Percentiles rank a stretch among this genome's conserved stretches.
These are phyloP conservation scores for Populus pruinosa DNA, from an alignment of 345 rosid genomes.

Conservation along the genomic window DNA sequence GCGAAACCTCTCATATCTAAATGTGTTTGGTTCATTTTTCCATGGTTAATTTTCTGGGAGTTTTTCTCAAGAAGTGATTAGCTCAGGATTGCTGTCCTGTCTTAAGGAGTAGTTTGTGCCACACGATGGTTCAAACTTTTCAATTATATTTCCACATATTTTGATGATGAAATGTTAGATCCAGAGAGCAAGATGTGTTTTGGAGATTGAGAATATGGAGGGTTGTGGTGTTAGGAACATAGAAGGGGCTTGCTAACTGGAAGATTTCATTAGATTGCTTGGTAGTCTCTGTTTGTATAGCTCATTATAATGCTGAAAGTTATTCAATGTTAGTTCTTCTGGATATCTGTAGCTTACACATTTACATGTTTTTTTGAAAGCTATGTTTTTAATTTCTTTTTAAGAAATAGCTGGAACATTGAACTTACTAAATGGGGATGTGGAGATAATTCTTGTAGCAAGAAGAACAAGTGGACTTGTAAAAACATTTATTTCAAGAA, in stretches of 20 bases:
- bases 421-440: background rate
- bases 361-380: background rate
- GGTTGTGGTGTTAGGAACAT: background rate
- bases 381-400: background rate
- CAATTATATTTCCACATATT: background rate
- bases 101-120: background rate
- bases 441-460: background rate
- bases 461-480: background rate
- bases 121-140: background rate
- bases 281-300: background rate
- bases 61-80: background rate
- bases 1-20: background rate
- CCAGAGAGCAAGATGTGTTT: background rate
- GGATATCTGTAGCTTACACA: background rate
- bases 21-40: background rate
- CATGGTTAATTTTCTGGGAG: background rate
- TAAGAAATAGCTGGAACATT: background rate
- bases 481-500: background rate
- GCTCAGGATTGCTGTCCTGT: background rate
- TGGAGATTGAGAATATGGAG: background rate
- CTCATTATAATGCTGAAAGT: background rate
- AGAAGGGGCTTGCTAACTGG: background rate
- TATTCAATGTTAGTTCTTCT: background rate
- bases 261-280: background rate
- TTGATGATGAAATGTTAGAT: background rate